Evolutionary conservation across 345 rosid species (phyloP).

Genomic region (Populus pruinosa): DNA sequence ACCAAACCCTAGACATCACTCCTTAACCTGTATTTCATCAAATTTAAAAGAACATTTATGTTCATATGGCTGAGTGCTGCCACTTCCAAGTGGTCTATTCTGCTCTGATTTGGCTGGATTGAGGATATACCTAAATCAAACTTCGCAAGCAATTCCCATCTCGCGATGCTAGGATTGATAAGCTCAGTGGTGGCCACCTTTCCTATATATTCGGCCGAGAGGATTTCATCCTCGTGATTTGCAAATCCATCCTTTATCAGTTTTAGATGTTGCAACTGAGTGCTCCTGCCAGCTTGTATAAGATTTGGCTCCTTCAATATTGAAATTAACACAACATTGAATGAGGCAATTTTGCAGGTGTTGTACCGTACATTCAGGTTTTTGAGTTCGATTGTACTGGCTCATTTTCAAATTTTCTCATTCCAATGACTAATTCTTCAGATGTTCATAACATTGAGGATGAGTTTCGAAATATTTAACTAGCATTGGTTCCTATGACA

Average conservation of each 20-base stretch:
- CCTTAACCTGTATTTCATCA: constrained; percentile 12
- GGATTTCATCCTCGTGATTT: constrained; percentile 25
- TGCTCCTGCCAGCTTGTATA: constrained; percentile 25
- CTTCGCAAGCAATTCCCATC: constrained; percentile 17
- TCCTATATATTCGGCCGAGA: constrained; percentile 25
- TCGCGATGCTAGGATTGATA: constrained; percentile 23
- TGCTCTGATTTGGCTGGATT: not conserved
- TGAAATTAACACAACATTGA: not conserved
- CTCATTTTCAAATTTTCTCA: too few species aligned
- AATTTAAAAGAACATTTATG: not conserved
- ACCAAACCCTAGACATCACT: constrained; percentile 5
- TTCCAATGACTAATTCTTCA: too few species aligned
- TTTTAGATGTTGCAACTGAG: constrained; percentile 28
- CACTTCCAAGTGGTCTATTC: not conserved
- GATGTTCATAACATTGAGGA: too few species aligned
- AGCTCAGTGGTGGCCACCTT: constrained; percentile 20
- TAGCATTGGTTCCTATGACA: not conserved
- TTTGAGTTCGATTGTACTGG: not conserved
- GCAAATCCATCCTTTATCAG: constrained; percentile 44
- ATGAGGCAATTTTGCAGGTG: not conserved
- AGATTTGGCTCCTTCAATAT: not conserved
- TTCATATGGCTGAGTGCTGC: not conserved
- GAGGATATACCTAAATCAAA: not conserved
- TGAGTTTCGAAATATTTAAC: too few species aligned
- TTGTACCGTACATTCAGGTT: not conserved